These are phyloP conservation scores for Articulospora tetracladia DNA, from an alignment of 495 filamentous ascomycete genomes.

Conservation along the genomic window DNA sequence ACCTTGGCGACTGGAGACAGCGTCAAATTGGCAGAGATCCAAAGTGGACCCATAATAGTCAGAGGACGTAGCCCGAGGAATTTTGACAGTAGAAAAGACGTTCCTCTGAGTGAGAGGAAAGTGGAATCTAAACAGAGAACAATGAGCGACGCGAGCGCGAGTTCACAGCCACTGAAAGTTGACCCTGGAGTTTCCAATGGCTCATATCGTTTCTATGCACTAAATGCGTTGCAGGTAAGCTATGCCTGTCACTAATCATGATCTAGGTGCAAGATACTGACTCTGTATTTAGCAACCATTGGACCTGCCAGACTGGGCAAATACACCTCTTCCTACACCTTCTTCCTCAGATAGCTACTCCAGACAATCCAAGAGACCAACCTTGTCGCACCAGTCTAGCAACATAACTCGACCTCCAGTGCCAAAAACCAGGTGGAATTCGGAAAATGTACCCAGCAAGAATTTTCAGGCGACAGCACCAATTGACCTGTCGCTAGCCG, in stretches of 20 bases:
- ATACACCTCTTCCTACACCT: background rate
- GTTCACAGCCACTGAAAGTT: conserved; percentile 13
- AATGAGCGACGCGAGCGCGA: conserved; percentile 17
- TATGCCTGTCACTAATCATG: background rate
- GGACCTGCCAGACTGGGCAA: conserved; percentile 23
- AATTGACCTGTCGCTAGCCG: conserved; percentile 70
- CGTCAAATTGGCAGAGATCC: conserved; percentile 57
- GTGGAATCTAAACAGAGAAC: conserved; percentile 28
- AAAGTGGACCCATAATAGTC: conserved; percentile 64
- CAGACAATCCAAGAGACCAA: conserved; percentile 23
- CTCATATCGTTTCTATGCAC: conserved; percentile 21
- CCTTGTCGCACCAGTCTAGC: conserved; percentile 19
- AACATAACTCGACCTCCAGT: conserved; percentile 17
- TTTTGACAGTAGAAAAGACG: conserved; percentile 64
- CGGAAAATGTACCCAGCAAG: conserved; percentile 11
- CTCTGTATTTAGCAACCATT: conserved; percentile 17
- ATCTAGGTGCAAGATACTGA: background rate
- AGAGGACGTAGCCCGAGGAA: conserved; percentile 64
- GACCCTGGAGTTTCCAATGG: conserved; percentile 22
- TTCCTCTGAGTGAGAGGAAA: conserved; percentile 50
- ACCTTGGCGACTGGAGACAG: conserved; percentile 54
- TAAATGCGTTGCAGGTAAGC: conserved; percentile 20
- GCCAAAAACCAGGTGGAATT: conserved; percentile 23
- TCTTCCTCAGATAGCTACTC: conserved; percentile 7
- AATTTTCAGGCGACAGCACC: conserved; percentile 40